A percentile compares a stretch with the other conserved stretches of the same genome.
These are phyloP conservation scores for Scheffersomyces illinoinensis DNA, from an alignment of 1,139 yeast species.

Conservation along the genomic window DNA sequence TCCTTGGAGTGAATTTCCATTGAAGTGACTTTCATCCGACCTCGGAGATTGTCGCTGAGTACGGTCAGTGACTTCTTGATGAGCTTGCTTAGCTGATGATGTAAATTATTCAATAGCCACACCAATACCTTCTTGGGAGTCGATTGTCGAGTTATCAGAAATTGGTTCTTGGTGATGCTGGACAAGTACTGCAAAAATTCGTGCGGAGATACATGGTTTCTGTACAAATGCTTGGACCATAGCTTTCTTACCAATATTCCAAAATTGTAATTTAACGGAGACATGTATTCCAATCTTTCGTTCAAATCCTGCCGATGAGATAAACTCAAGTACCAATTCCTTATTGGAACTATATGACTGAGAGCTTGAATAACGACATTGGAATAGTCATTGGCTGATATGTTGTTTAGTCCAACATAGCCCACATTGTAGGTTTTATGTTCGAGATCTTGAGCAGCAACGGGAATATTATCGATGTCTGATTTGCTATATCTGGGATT, in stretches of 20 bases:
- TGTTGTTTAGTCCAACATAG: conserved; percentile 61
- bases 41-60: conserved; percentile 45
- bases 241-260: conserved; percentile 54
- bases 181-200: conserved; percentile 57
- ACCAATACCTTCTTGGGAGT: conserved; percentile 59
- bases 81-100: conserved; percentile 31
- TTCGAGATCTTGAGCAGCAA: conserved; percentile 37
- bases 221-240: conserved; percentile 64
- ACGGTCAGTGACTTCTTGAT: conserved; percentile 15
- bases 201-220: conserved; percentile 66
- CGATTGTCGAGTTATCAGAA: conserved; percentile 32
- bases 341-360: conserved; percentile 52
- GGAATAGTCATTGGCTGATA: conserved; percentile 48
- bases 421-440: conserved; percentile 58
- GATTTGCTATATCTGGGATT: conserved; percentile 49
- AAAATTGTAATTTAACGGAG: conserved; percentile 34
- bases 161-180: conserved; percentile 40
- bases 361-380: conserved; percentile 60
- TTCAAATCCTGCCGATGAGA: conserved; percentile 10
- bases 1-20: conserved; percentile 19
- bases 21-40: conserved; percentile 42
- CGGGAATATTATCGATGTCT: conserved; percentile 24
- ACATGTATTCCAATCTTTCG: conserved; percentile 14
- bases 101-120: conserved; percentile 59
- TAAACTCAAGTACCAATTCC: conserved; percentile 50